phyloP scores from a whole-genome alignment of 2,329 filamentous ascomycete genomes.

The Tolypocladium cylindrosporum region DNA sequence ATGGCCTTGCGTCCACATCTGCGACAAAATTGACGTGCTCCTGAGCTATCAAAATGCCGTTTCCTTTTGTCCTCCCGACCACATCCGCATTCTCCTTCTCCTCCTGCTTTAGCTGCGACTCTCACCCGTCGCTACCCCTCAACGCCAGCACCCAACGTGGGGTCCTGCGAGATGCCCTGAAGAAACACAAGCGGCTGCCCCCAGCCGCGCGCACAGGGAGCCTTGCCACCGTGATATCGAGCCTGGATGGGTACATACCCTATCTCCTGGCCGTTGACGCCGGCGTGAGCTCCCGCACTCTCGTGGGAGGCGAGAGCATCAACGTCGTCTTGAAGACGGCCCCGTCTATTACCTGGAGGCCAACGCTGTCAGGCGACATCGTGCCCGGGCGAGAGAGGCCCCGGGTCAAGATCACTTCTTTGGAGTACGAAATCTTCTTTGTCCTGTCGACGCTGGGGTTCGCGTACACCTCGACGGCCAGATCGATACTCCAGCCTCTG shows the following conservation, averaged over 20 bases:
- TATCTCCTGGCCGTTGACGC: slow-evolving; percentile 71
- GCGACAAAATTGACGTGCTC: background rate
- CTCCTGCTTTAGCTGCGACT: slow-evolving; percentile 63
- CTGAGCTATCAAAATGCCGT: slow-evolving; percentile 59
- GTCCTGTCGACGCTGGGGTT: slow-evolving; percentile 67
- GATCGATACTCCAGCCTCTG: slow-evolving; percentile 61
- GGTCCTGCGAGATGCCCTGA: slow-evolving; percentile 72
- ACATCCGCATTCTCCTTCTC: slow-evolving; percentile 82
- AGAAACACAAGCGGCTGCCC: slow-evolving; percentile 81
- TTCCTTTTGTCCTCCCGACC: slow-evolving; percentile 78
- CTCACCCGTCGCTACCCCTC: slow-evolving; percentile 82
- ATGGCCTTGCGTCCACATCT: background rate
- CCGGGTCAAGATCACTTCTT: slow-evolving; percentile 58
- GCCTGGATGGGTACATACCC: slow-evolving; percentile 69
- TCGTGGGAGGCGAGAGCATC: slow-evolving; percentile 46
- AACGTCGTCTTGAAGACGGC: slow-evolving; percentile 52
- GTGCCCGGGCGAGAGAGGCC: slow-evolving; percentile 54
- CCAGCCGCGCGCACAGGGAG: slow-evolving; percentile 59
- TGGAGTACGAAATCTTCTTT: slow-evolving; percentile 80
- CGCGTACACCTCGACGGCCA: slow-evolving; percentile 61
- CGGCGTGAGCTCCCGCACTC: slow-evolving; percentile 46
- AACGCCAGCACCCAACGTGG: slow-evolving; percentile 74
- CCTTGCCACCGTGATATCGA: slow-evolving; percentile 58
- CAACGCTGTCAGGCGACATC: slow-evolving; percentile 59
- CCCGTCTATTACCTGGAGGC: slow-evolving; percentile 72